phyloP scores from a whole-genome alignment of 2,329 filamentous ascomycete genomes.

The Fusarium liriodendri region DNA sequence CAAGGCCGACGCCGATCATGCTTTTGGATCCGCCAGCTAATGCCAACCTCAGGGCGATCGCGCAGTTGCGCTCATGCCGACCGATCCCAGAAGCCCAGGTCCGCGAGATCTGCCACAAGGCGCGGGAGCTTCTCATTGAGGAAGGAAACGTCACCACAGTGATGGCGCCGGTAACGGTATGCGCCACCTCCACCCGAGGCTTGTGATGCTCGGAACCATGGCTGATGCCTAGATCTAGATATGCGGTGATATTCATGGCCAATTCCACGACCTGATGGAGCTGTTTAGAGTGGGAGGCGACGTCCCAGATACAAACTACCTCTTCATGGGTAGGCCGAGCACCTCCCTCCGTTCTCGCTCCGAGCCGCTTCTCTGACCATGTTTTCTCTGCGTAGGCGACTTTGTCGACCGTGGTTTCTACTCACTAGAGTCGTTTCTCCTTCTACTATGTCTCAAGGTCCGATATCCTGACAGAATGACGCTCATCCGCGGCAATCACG shows the following conservation, averaged over 20 bases:
- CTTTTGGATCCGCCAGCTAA: conserved; percentile 22
- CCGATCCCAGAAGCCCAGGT: conserved; percentile 97
- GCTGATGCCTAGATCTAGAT: conserved; percentile 65
- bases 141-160: conserved; percentile 98
- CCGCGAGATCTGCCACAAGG: conserved; percentile 96
- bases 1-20: background rate
- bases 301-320: conserved; percentile 94
- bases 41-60: conserved; percentile 77
- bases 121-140: conserved; percentile 93
- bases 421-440: conserved; percentile 94
- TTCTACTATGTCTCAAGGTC: conserved; percentile 95
- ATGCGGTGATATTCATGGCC: conserved; percentile 96
- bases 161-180: conserved; percentile 90
- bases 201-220: background rate
- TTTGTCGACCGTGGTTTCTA: conserved; percentile 99
- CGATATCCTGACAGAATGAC: conserved; percentile 98
- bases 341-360: background rate
- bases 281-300: conserved; percentile 93
- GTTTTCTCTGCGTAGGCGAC: conserved; percentile 69
- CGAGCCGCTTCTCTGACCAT: conserved; percentile 19
- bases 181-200: conserved; percentile 34
- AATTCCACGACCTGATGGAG: conserved; percentile 98
- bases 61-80: conserved; percentile 93
- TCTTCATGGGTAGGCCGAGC: conserved; percentile 83
- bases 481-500: conserved; percentile 93